A percentile compares a stretch with the other conserved stretches of the same genome.
Evolutionary conservation across 306 rosid genomes (phyloP).

Genomic region (Prosopis cineraria): DNA sequence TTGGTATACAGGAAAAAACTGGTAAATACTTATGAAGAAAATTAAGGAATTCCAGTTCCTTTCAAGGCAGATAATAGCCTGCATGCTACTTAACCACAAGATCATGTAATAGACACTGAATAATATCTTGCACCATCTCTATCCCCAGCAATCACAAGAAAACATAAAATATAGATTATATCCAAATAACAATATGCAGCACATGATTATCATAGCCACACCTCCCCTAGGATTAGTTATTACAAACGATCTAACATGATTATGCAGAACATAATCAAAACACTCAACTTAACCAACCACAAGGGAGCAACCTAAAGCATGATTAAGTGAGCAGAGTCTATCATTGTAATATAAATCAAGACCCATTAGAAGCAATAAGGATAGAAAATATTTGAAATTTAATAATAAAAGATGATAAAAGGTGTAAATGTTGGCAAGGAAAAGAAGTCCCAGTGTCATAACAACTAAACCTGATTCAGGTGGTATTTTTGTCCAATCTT

Average conservation of each 20-base stretch:
- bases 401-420: neutral
- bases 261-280: neutral
- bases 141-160: neutral
- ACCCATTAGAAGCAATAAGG: neutral
- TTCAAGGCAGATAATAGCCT: neutral
- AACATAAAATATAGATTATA: neutral
- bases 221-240: neutral
- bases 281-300: neutral
- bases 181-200: neutral
- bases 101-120: neutral
- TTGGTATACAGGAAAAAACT: neutral
- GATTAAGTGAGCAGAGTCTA: neutral
- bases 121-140: neutral
- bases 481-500: conserved; percentile 71
- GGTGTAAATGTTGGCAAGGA: neutral
- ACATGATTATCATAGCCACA: neutral
- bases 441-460: neutral
- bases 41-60: neutral
- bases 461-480: conserved; percentile 60
- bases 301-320: conserved; percentile 2
- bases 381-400: conserved; percentile 1
- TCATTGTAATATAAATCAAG: neutral
- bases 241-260: neutral
- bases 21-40: neutral
- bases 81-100: neutral